phyloP scores from a whole-genome alignment of 2,329 filamentous ascomycete species.

The Botrytis squamosa region DNA sequence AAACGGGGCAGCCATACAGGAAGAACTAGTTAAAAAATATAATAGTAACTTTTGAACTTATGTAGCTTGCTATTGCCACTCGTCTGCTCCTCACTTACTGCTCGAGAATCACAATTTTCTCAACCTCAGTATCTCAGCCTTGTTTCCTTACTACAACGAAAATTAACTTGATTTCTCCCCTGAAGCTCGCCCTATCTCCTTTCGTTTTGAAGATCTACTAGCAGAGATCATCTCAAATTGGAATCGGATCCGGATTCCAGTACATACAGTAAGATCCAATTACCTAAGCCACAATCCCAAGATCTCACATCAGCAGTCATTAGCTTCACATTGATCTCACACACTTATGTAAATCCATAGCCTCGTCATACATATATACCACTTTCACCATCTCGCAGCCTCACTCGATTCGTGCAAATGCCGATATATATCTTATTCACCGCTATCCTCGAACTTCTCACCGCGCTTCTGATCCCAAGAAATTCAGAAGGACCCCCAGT shows the following conservation, averaged over 20 bases:
- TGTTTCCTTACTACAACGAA: neutral
- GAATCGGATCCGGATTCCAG: neutral
- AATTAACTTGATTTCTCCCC: neutral
- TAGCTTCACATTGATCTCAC: neutral
- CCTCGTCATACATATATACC: neutral
- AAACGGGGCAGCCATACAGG: neutral
- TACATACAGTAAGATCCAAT: neutral
- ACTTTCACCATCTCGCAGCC: neutral
- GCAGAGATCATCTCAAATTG: neutral
- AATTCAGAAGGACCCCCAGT: neutral
- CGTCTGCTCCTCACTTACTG: neutral
- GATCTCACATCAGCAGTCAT: neutral
- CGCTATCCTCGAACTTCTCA: neutral
- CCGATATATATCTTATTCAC: neutral
- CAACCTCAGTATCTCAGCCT: neutral
- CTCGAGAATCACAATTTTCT: neutral
- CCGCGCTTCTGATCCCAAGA: neutral
- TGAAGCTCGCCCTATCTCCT: neutral
- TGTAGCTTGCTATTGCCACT: accelerated
- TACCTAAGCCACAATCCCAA: neutral
- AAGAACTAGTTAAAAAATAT: neutral
- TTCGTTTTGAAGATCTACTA: neutral
- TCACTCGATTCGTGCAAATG: too few species aligned
- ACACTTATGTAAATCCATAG: neutral
- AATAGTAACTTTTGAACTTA: neutral